Evolutionary conservation across 371 early-diverging fungal genomes (phyloP).

Genomic region (Blakeslea trispora): DNA sequence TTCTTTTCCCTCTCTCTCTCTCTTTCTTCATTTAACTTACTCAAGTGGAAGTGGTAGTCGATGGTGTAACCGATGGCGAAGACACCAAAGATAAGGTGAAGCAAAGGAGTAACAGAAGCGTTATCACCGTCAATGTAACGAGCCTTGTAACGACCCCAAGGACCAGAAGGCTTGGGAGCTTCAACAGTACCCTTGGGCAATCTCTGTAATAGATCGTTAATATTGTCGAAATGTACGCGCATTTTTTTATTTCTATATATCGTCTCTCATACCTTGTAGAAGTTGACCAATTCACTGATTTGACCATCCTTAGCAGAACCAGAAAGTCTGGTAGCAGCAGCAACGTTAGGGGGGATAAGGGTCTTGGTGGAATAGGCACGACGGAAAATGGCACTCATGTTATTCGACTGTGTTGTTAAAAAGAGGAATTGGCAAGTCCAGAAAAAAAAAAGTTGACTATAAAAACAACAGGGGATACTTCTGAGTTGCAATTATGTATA

Average conservation of each 20-base stretch:
- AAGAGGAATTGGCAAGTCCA: constrained; percentile 6
- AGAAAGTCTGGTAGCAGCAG: constrained; percentile 48
- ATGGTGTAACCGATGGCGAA: constrained; percentile 60
- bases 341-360: constrained; percentile 58
- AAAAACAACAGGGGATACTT: constrained; percentile 14
- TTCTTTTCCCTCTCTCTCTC: too few species aligned
- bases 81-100: constrained; percentile 59
- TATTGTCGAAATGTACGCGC: not conserved
- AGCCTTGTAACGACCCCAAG: constrained; percentile 59
- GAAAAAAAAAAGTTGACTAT: constrained; percentile 11
- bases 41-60: constrained; percentile 74
- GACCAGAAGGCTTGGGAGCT: constrained; percentile 49
- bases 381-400: constrained; percentile 53
- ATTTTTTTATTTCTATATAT: not conserved
- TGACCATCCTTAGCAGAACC: constrained; percentile 49
- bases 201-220: constrained; percentile 25
- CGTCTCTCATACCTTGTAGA: constrained; percentile 55
- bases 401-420: constrained; percentile 9
- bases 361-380: constrained; percentile 59
- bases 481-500: not conserved
- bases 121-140: constrained; percentile 70
- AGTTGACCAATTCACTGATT: constrained; percentile 47
- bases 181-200: constrained; percentile 54
- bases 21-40: constrained; percentile 36
- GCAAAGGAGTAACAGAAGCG: constrained; percentile 57